Evolutionary conservation across 345 rosid genomes (phyloP).

Genomic region (Nasturtium officinale): DNA sequence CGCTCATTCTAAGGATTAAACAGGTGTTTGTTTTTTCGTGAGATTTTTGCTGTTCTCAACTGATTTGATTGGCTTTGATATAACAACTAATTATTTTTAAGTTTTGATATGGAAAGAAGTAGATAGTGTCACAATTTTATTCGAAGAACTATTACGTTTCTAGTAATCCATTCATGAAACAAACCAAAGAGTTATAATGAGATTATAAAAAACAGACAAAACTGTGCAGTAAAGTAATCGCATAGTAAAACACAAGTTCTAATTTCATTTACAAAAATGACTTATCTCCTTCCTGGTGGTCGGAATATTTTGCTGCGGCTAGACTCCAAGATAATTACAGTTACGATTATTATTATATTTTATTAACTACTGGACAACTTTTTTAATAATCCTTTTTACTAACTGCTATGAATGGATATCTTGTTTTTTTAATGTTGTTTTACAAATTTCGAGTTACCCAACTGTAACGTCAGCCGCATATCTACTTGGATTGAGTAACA

Average conservation of each 20-base stretch:
- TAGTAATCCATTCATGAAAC: background rate
- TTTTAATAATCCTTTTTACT: background rate
- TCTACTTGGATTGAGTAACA: slow-evolving; percentile 12
- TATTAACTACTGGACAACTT: background rate
- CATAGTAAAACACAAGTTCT: no score
- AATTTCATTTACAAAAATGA: background rate
- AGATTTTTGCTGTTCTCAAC: background rate
- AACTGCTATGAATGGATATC: no score
- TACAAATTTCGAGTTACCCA: slow-evolving; percentile 12
- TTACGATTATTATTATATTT: background rate
- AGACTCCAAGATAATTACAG: background rate
- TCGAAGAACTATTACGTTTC: background rate
- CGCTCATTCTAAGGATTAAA: background rate
- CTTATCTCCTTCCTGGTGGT: slow-evolving; percentile 10
- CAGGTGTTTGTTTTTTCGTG: background rate
- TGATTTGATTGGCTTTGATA: background rate
- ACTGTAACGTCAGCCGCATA: slow-evolving; percentile 10
- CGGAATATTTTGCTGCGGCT: background rate
- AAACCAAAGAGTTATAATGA: no score
- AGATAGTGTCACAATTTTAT: background rate
- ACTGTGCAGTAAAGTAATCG: no score
- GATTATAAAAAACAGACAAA: no score
- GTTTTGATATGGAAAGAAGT: background rate
- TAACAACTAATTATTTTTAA: background rate
- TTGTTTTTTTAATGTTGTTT: background rate